Evolutionary conservation across 164 flowering plant genomes (phyloP).

Genomic region (Amborella trichopoda): DNA sequence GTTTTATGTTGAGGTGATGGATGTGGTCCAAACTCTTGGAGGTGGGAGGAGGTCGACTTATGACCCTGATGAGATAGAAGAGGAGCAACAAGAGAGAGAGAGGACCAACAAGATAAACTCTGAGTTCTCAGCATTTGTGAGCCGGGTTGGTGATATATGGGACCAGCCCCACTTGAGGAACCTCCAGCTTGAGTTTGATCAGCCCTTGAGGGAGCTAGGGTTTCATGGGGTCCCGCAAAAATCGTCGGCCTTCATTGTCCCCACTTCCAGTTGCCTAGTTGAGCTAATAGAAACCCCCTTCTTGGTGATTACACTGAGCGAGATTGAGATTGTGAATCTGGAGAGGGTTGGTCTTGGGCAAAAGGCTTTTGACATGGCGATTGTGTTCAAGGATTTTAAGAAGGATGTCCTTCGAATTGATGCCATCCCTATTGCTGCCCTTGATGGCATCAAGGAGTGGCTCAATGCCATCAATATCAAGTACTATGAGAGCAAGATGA

Average conservation of each 20-base stretch:
- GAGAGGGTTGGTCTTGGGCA: conserved; percentile 82
- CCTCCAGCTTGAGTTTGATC: conserved; percentile 75
- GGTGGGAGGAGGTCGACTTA: conserved; percentile 69
- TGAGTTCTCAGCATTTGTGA: conserved; percentile 63
- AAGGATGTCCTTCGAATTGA: conserved; percentile 67
- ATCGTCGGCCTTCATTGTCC: conserved; percentile 63
- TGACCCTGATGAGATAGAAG: conserved; percentile 87
- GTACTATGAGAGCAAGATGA: conserved; percentile 77
- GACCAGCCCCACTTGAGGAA: conserved; percentile 47
- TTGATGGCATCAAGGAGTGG: conserved; percentile 85
- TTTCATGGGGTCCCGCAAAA: conserved; percentile 80
- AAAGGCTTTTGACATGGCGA: conserved; percentile 77
- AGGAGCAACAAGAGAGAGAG: conserved; percentile 71
- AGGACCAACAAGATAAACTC: conserved; percentile 63
- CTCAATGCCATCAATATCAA: conserved; percentile 72
- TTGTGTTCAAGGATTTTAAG: conserved; percentile 86
- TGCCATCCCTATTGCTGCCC: conserved; percentile 66
- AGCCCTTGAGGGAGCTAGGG: conserved; percentile 76
- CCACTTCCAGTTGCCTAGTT: conserved; percentile 71
- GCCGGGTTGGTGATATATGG: conserved; percentile 66
- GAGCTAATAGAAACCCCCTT: conserved; percentile 71
- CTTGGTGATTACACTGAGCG: conserved; percentile 52
- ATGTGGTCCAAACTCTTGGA: conserved; percentile 68
- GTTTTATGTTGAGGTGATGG: conserved; percentile 85
- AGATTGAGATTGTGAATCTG: conserved; percentile 79